Evolutionary conservation across 441 rosid genomes (phyloP), one percentile per base, ranked within the genome.

Genomic region (Dalechampia spathulata): DNA sequence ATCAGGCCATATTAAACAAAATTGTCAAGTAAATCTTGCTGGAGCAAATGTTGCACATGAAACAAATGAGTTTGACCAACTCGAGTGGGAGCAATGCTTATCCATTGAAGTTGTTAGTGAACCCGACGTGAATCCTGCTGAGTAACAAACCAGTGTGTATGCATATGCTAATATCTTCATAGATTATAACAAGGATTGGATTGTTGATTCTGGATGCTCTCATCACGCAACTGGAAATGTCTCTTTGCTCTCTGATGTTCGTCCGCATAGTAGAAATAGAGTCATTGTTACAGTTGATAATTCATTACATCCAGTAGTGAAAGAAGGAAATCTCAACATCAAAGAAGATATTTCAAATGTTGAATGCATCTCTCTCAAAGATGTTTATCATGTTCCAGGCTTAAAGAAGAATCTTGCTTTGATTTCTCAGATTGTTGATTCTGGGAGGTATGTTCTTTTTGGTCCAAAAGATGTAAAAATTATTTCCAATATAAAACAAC

Each of bases 191-290:
- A 70, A 6, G 4, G 41, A 56, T 5, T 66, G 48, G 55, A 62
- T 62, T 5, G 41, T 71, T 5, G 37, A 71, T 13, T 71, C 34
- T 4, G 39, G 57, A 21, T 71, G 41, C 20, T 58, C 21, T 5
- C 57, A 67, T 49, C 50, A 67, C 40, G 52, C 55, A 4, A 63
- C 19, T 0, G 34, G 22, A 39, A 39, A 72, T 39, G 72, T 53
- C 8, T 41, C 59, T 7, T 16, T 63, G 30, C 27, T 67, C 8
- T 50, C 23, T 5, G 16, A 54, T 19, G 10, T 48, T 0, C 21
- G 6, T 6, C 14, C 23, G 9, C 45, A 60, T 4, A 8, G 27
- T 21, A 8, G 21, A n/a, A 42, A 66, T 4, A 0, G 4, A 23
- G 60, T 39, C 8, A 66, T 30, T 19, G 11, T 49, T 14, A 59